Evolutionary conservation across 2,329 filamentous ascomycete genomes (phyloP).

Genomic region (Ambrosiella xylebori): DNA sequence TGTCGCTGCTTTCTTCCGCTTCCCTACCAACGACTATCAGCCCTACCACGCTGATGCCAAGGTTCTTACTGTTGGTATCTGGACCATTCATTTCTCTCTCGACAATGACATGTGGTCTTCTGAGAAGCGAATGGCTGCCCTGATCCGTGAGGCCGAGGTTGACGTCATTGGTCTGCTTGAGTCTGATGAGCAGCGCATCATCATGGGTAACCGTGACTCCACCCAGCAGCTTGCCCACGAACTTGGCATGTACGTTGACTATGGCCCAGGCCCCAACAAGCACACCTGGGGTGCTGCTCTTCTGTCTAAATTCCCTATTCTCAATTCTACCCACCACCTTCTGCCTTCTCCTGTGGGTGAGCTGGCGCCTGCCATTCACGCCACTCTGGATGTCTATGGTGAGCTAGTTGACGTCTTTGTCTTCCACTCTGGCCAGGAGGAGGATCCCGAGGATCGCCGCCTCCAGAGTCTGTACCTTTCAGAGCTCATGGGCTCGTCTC

Average conservation of each 20-base stretch:
- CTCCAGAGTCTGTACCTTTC: constrained; percentile 76
- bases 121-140: constrained; percentile 79
- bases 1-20: constrained; percentile 69
- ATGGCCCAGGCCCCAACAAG: constrained; percentile 92
- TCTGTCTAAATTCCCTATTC: constrained; percentile 90
- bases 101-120: constrained; percentile 99
- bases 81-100: constrained; percentile 95
- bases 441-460: constrained; percentile 80
- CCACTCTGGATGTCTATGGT: constrained; percentile 87
- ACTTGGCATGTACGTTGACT: constrained; percentile 96
- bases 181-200: constrained; percentile 86
- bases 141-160: constrained; percentile 87
- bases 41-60: constrained; percentile 81
- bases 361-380: constrained; percentile 86
- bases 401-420: constrained; percentile 85
- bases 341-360: constrained; percentile 88
- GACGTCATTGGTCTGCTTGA: constrained; percentile 93
- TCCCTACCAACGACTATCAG: constrained; percentile 80
- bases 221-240: constrained; percentile 93
- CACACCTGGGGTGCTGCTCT: constrained; percentile 93
- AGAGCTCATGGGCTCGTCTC: constrained; percentile 68
- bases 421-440: constrained; percentile 96
- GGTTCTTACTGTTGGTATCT: constrained; percentile 83
- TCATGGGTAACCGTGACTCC: constrained; percentile 96
- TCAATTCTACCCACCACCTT: constrained; percentile 92